Base-by-base conservation (phyloP, 1,139 yeast genomes). In the Wickerhamomyces sp. region DNA sequence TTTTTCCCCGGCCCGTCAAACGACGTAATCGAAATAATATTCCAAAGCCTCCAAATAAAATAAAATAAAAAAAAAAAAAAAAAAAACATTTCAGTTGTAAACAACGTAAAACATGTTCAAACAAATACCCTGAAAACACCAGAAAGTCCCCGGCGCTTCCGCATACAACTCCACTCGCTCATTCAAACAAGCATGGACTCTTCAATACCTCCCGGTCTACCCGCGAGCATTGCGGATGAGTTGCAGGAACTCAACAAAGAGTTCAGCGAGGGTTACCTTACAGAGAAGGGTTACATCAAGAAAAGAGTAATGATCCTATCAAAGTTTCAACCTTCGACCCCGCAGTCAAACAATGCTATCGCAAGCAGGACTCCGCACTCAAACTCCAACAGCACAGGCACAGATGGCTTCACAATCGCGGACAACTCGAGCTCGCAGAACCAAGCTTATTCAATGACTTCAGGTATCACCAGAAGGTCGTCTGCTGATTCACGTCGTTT, bases 281-380 rank as follows among this genome's bases (percentile, higher is more conserved):
- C 88, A 0, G 76, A 70, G 34, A 81, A 79, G 52, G 88, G 89
- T 2, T 80, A 77, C 50, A 61, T 65, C 28, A 78, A 73, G 46
- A 77, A 75, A 41, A 59, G 84, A 35, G 68, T 67, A 27, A 65
- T 60, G 39, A 47, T 75, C n/a, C 50, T 74, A 19, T 55, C 62
- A 3, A 48, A 51, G 13, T 46, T 46, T 32, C 43, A 38, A 5
- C 11, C 11, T 17, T 14, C 23, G 33, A 11, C 13, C 16, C 36
- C 24, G 40, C 23, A 32, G 28, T 9, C 16, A 6, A 16, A 26
- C 15, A 11, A 12, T 6, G 20, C 20, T 16, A 16, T 26, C 6
- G 14, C n/a, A 9, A 13, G 7, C 6, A 18, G 3, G 18, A 17
- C 15, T 14, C 7, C 7, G n/a, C 27, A 7, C 19, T 16, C 8